Evolutionary conservation across 805 yeast genomes (phyloP).

Genomic region (Nakazawaea siamensis): DNA sequence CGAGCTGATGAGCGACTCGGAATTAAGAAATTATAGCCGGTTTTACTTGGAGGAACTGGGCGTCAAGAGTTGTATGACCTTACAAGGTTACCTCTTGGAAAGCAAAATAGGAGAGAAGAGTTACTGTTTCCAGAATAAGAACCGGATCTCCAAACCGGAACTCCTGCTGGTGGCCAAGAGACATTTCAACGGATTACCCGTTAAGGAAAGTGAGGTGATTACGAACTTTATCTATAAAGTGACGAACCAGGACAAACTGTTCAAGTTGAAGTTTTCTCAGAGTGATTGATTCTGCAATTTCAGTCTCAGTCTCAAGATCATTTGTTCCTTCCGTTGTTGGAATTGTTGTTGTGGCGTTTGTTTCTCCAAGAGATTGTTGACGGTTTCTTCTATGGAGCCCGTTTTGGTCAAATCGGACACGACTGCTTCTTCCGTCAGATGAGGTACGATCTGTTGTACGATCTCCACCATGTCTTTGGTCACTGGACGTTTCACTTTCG

Average conservation of each 20-base stretch:
- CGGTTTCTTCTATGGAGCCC: conserved; percentile 76
- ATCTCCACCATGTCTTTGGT: conserved; percentile 75
- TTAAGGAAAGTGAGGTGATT: conserved; percentile 77
- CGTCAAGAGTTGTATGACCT: conserved; percentile 52
- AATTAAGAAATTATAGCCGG: conserved; percentile 63
- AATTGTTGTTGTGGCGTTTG: conserved; percentile 35
- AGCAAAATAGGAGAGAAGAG: conserved; percentile 73
- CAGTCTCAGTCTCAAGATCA: conserved; percentile 55
- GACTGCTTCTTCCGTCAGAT: conserved; percentile 60
- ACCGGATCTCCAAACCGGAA: conserved; percentile 49
- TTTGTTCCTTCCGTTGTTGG: conserved; percentile 41
- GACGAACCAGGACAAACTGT: conserved; percentile 46
- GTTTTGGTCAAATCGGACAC: conserved; percentile 64
- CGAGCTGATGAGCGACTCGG: conserved; percentile 46
- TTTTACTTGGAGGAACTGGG: conserved; percentile 23
- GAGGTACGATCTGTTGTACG: conserved; percentile 78
- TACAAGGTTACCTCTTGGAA: conserved; percentile 62
- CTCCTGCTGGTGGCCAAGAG: conserved; percentile 52
- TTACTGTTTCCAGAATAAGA: conserved; percentile 26
- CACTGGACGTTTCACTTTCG: conserved; percentile 23
- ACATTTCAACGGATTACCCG: conserved; percentile 53
- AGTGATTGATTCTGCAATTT: conserved; percentile 28
- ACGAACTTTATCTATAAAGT: conserved; percentile 86
- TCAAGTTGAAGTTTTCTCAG: conserved; percentile 30
- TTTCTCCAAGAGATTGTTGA: conserved; percentile 35